Percentiles rank a stretch among this genome's conserved stretches.
Conservation (phyloP, 768 basidiomycete genomes). For the Mrakia blollopis region DNA sequence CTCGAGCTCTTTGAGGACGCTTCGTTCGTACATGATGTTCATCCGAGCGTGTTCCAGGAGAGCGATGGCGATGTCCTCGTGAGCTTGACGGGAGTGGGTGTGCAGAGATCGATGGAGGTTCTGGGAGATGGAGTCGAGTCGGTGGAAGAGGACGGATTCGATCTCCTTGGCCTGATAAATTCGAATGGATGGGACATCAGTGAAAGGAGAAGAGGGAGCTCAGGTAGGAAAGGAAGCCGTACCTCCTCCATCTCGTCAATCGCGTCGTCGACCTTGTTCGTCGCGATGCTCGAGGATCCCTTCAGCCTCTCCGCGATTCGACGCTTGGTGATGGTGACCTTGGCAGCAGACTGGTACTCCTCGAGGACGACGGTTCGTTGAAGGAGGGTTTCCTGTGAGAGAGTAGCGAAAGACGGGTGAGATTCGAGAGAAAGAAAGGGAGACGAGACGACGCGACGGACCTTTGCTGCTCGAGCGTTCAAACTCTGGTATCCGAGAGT, state of each 20-base stretch:
- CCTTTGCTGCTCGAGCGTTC: conserved; percentile 92
- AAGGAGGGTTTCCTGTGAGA: conserved; percentile 57
- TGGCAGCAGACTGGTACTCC: conserved; percentile 89
- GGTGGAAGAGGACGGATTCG: conserved; percentile 73
- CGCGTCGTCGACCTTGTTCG: conserved; percentile 83
- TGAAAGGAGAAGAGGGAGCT: conserved; percentile 23
- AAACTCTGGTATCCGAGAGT: conserved; percentile 91
- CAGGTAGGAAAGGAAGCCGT: no score
- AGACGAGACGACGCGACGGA: conserved; percentile 33
- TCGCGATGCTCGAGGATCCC: conserved; percentile 55
- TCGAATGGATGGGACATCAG: neutral
- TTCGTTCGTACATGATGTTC: conserved; percentile 84
- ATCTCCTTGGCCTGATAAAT: conserved; percentile 72
- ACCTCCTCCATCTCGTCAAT: conserved; percentile 91
- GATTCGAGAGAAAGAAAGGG: neutral
- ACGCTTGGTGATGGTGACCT: conserved; percentile 86
- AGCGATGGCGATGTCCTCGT: conserved; percentile 84
- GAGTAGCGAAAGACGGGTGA: neutral
- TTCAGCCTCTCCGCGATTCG: conserved; percentile 63
- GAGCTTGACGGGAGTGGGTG: conserved; percentile 76
- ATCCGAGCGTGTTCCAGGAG: conserved; percentile 90
- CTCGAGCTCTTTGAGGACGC: conserved; percentile 80
- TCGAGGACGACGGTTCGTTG: conserved; percentile 87
- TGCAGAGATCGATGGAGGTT: conserved; percentile 83
- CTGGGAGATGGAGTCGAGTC: conserved; percentile 89